These are phyloP conservation scores for Creolimax fragrantissima DNA, from an alignment of 78 protist genomes.

Conservation along the genomic window DNA sequence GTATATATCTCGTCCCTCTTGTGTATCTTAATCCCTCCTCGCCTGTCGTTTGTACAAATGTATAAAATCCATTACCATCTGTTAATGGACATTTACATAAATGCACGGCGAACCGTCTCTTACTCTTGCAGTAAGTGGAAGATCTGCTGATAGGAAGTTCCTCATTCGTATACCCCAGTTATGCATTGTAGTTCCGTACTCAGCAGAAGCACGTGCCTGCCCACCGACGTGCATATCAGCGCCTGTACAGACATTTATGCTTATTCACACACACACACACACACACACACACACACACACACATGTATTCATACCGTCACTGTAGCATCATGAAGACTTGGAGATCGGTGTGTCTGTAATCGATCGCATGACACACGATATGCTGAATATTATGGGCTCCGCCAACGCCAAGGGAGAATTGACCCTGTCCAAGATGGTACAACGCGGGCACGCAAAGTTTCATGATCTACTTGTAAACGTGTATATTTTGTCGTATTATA, in stretches of 20 bases:
- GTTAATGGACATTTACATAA: neutral
- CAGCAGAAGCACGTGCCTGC: too few species aligned
- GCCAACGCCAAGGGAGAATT: neutral
- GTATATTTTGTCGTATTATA: neutral
- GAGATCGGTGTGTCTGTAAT: conserved; percentile 63
- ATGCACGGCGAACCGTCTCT: neutral
- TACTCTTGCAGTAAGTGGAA: neutral
- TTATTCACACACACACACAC: neutral
- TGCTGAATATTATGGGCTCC: neutral
- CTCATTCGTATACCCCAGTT: neutral
- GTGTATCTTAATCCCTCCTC: neutral
- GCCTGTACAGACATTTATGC: neutral
- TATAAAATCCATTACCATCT: neutral
- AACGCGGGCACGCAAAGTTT: neutral
- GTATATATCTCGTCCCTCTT: neutral
- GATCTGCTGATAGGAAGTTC: neutral
- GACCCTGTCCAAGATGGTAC: neutral
- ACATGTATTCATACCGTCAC: neutral
- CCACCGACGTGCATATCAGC: neutral
- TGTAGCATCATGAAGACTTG: conserved; percentile 64
- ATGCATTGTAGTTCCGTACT: neutral
- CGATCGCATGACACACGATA: conserved; percentile 71
- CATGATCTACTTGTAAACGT: neutral
- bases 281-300: neutral
- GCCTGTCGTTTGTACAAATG: neutral